Evolutionary conservation across 371 early-diverging fungal species (phyloP), one percentile per base, ranked within the genome.

Genomic region (Actinomortierella wolfii): DNA sequence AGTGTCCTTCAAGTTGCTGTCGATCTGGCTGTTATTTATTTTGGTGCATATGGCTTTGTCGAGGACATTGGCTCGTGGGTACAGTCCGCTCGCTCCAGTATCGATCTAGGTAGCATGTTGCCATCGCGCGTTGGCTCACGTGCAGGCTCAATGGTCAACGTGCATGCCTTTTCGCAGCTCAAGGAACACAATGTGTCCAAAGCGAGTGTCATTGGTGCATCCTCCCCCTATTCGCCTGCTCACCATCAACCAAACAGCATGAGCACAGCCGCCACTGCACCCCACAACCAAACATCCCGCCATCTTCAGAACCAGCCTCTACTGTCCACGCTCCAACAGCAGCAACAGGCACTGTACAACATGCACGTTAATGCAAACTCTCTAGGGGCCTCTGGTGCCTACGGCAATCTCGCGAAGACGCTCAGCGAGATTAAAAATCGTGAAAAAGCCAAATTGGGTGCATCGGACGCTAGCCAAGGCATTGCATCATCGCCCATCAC

Each of bases 1-100:
- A 71, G 83, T 25, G 54, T 77, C 3, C 28, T 83, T 24, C 83
- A 83, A 68, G 69, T 68, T 1, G 64, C 49, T 0, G 69, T 68
- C n/a, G 69, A 68, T 41, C 53, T 68, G 17, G 69, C 64, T 1
- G 69, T 68, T 18, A 64, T 68, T 21, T 68, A 68, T 41, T 68
- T 68, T 34, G 69, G 69, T 18, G 69, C 69, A 1, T 68, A 68
- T 44, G 69, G 69, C 15, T 64, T 68, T 18, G 64, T 68, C 0
- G 56, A 68, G 7, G 69, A 68, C 24, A 24, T 68, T 14, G 69
- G 64, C 47, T 56, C 57, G 4, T 68, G 69, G 69, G 69, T 64
- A 7, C 50, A 49, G 48, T 63, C 59, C 18, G 64, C 69, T 5
- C 44, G 69, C 18, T 59, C 69, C 11, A 68, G 69, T 40, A 53